phyloP scores from a whole-genome alignment of 1,284 basidiomycete genomes.

The Afroboletus lepidellus region DNA sequence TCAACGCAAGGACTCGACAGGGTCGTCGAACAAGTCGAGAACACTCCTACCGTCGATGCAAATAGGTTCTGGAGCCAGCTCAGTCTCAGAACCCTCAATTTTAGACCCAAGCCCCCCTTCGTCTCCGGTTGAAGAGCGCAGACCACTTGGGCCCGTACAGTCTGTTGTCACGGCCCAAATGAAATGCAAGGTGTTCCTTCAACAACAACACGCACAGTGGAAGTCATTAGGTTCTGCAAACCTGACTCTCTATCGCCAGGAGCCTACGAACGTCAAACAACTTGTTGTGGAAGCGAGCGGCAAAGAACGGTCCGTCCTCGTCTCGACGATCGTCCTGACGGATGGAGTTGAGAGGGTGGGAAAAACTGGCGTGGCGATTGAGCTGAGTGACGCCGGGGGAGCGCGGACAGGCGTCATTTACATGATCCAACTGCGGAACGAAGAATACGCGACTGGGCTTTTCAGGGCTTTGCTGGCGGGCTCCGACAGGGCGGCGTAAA shows the following conservation, averaged over 20 bases:
- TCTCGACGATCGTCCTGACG: slow-evolving; percentile 93
- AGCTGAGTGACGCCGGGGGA: slow-evolving; percentile 84
- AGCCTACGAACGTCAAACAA: slow-evolving; percentile 89
- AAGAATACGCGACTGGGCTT: slow-evolving; percentile 80
- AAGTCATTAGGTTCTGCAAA: slow-evolving; percentile 89
- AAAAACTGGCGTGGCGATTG: slow-evolving; percentile 96
- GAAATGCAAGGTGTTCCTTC: slow-evolving; percentile 98
- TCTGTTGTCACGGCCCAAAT: slow-evolving; percentile 85
- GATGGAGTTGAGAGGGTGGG: slow-evolving; percentile 98
- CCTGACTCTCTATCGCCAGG: slow-evolving; percentile 83
- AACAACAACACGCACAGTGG: slow-evolving; percentile 96
- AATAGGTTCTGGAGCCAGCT: slow-evolving; percentile 48
- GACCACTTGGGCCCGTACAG: slow-evolving; percentile 64
- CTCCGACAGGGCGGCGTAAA: slow-evolving; percentile 59
- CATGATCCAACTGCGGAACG: slow-evolving; percentile 94
- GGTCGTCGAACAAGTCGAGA: slow-evolving; percentile 44
- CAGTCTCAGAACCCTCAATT: slow-evolving; percentile 51
- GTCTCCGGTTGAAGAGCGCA: slow-evolving; percentile 64
- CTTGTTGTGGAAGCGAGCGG: slow-evolving; percentile 91
- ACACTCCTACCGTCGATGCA: slow-evolving; percentile 63
- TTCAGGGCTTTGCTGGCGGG: slow-evolving; percentile 88
- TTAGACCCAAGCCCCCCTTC: slow-evolving; percentile 74
- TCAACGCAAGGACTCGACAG: slow-evolving; percentile 22
- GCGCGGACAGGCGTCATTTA: slow-evolving; percentile 94
- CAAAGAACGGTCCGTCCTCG: slow-evolving; percentile 74